A percentile compares a stretch with the other conserved stretches of the same genome.
phyloP scores from a whole-genome alignment of 2,329 filamentous ascomycete species.

The Ascochyta koolunga region DNA sequence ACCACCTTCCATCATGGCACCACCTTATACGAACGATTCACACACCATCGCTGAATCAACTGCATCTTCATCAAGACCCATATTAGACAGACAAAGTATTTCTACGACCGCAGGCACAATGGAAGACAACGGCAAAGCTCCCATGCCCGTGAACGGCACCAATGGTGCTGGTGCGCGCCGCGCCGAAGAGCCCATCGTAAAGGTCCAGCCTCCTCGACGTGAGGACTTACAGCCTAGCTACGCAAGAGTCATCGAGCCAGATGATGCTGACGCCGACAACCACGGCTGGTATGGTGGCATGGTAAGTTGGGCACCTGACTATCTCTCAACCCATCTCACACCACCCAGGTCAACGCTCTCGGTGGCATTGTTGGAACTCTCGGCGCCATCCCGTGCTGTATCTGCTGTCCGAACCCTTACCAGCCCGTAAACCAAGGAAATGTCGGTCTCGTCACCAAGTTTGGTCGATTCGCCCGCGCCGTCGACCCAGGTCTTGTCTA shows the following conservation, averaged over 20 bases:
- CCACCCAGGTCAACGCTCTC: slow-evolving; percentile 67
- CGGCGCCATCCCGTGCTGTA: slow-evolving; percentile 89
- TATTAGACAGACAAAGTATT: slow-evolving; percentile 21
- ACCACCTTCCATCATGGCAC: slow-evolving; percentile 11
- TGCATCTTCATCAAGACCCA: slow-evolving; percentile 33
- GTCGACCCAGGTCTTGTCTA: slow-evolving; percentile 97
- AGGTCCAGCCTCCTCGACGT: slow-evolving; percentile 78
- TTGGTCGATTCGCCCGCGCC: slow-evolving; percentile 91
- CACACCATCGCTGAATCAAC: slow-evolving; percentile 27
- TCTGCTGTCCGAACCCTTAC: slow-evolving; percentile 94
- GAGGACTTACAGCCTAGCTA: slow-evolving; percentile 88
- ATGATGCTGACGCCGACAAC: slow-evolving; percentile 69
- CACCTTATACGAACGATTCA: slow-evolving; percentile 18
- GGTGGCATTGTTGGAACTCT: slow-evolving; percentile 76
- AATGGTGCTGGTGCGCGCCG: slow-evolving; percentile 18
- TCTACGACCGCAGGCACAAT: slow-evolving; percentile 28
- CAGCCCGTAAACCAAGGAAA: slow-evolving; percentile 91
- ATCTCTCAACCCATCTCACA: slow-evolving; percentile 1
- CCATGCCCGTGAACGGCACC: slow-evolving; percentile 24
- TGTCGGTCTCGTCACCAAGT: slow-evolving; percentile 93
- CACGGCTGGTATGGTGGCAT: slow-evolving; percentile 91
- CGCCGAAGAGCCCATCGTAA: slow-evolving; percentile 48
- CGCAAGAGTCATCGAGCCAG: slow-evolving; percentile 68
- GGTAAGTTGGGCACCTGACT: slow-evolving; percentile 40
- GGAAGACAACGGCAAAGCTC: slow-evolving; percentile 50